These are phyloP conservation scores for Collybiopsis luxurians DNA, from an alignment of 768 basidiomycete genomes.

Conservation along the genomic window DNA sequence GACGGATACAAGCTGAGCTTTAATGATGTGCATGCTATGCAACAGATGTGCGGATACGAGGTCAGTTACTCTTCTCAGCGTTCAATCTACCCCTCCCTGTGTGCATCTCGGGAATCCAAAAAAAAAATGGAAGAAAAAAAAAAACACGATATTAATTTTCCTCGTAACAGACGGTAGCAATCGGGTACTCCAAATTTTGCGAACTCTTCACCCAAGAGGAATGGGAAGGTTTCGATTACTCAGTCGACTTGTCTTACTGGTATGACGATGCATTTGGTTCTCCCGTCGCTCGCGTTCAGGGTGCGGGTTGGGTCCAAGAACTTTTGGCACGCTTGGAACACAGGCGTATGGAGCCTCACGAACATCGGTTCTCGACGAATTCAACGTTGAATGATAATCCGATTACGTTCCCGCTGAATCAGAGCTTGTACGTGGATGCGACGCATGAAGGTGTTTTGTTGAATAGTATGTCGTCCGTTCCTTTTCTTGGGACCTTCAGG, in stretches of 20 bases:
- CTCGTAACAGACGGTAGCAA: conserved; percentile 73
- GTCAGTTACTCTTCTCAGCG: conserved; percentile 29
- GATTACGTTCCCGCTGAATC: conserved; percentile 69
- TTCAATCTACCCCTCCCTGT: background rate
- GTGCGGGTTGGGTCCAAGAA: conserved; percentile 81
- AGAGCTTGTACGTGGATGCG: conserved; percentile 82
- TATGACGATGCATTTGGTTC: conserved; percentile 81
- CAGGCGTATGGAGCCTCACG: conserved; percentile 50
- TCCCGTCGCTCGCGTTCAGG: conserved; percentile 71
- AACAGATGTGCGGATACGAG: conserved; percentile 86
- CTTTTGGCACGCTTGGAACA: conserved; percentile 80
- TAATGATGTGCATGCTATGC: conserved; percentile 74
- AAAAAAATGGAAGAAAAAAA: too few species aligned
- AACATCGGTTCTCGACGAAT: conserved; percentile 83
- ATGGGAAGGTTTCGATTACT: conserved; percentile 91
- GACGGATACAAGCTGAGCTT: conserved; percentile 59
- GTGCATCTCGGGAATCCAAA: too few species aligned
- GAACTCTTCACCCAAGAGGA: conserved; percentile 86
- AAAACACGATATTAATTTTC: background rate
- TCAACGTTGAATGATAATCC: conserved; percentile 70
- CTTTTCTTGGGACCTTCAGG: background rate
- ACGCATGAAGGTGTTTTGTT: conserved; percentile 91
- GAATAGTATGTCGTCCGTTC: conserved; percentile 46
- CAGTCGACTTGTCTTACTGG: conserved; percentile 73
- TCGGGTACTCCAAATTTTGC: conserved; percentile 91